Percentiles rank a stretch among this genome's conserved stretches.
Conservation (phyloP, 1,284 basidiomycete genomes). For the Cystobasidiaceae sp. region DNA sequence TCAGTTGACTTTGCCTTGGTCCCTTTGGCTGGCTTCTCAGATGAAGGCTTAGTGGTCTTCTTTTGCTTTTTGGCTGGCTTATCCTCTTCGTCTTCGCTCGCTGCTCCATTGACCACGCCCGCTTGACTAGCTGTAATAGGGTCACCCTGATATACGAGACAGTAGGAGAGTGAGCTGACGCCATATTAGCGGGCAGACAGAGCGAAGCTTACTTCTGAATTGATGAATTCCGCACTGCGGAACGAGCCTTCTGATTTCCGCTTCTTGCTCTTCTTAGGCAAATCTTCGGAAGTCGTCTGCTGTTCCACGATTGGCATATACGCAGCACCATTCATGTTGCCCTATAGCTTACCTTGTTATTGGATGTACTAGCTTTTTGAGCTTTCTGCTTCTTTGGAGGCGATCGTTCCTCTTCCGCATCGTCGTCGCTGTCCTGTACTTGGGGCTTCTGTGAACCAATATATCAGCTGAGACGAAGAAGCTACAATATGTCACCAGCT, state of each 20-base stretch:
- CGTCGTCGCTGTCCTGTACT: too few species aligned
- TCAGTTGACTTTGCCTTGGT: background rate
- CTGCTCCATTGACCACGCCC: background rate
- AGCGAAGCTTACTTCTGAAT: slow-evolving; percentile 9
- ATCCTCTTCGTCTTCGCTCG: background rate
- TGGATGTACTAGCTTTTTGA: background rate
- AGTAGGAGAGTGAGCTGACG: background rate
- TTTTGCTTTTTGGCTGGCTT: background rate
- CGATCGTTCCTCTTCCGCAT: too few species aligned
- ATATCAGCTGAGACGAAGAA: too few species aligned
- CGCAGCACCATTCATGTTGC: background rate
- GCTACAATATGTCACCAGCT: too few species aligned
- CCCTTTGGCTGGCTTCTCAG: background rate
- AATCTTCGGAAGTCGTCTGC: background rate
- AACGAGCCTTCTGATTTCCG: slow-evolving; percentile 17
- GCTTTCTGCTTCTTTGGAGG: background rate
- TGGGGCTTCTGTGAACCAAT: too few species aligned
- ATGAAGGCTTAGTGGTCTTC: slow-evolving; percentile 5
- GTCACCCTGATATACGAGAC: slow-evolving; percentile 4
- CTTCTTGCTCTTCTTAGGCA: slow-evolving; percentile 7
- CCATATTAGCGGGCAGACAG: background rate
- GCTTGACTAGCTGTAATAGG: slow-evolving; percentile 26
- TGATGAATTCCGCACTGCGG: slow-evolving; percentile 21
- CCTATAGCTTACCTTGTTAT: background rate
- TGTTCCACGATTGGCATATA: background rate